These are phyloP conservation scores for Rostrohypoxylon terebratum DNA, from an alignment of 495 filamentous ascomycete genomes.

Conservation along the genomic window DNA sequence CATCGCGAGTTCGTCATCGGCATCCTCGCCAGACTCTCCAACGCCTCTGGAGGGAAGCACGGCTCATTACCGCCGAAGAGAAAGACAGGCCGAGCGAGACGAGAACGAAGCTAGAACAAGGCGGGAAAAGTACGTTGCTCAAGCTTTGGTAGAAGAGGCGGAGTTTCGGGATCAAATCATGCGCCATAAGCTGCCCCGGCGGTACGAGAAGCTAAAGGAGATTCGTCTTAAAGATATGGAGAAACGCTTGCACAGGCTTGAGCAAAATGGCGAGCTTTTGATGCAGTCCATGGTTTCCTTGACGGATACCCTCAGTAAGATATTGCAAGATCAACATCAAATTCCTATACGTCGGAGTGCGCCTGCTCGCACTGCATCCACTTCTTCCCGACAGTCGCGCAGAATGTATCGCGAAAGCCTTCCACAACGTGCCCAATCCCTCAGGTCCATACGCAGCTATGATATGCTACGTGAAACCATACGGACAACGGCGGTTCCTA, in stretches of 20 bases:
- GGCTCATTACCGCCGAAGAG: slow-evolving; percentile 36
- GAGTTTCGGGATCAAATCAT: slow-evolving; percentile 35
- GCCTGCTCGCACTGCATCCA: background rate
- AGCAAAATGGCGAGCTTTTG: slow-evolving; percentile 50
- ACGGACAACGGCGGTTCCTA: background rate
- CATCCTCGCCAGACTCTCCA: slow-evolving; percentile 22
- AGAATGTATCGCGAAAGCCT: background rate
- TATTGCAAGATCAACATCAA: slow-evolving; percentile 40
- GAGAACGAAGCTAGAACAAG: slow-evolving; percentile 29
- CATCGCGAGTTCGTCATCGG: slow-evolving; percentile 23
- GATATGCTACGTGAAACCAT: slow-evolving; percentile 9
- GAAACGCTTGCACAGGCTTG: slow-evolving; percentile 47
- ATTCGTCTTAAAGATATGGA: slow-evolving; percentile 52
- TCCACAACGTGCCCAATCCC: slow-evolving; percentile 14
- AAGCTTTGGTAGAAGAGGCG: slow-evolving; percentile 28
- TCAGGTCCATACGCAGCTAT: slow-evolving; percentile 17
- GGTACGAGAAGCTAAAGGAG: slow-evolving; percentile 51
- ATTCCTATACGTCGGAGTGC: slow-evolving; percentile 18
- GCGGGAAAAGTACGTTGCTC: slow-evolving; percentile 26
- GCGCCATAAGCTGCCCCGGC: slow-evolving; percentile 43
- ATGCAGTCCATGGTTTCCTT: slow-evolving; percentile 49
- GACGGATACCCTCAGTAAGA: slow-evolving; percentile 48
- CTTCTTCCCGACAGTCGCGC: background rate
- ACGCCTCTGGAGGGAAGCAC: slow-evolving; percentile 28
- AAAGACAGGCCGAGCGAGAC: slow-evolving; percentile 29